Conservation (phyloP, 2,329 filamentous ascomycete genomes). For the Macrophomina tecta region DNA sequence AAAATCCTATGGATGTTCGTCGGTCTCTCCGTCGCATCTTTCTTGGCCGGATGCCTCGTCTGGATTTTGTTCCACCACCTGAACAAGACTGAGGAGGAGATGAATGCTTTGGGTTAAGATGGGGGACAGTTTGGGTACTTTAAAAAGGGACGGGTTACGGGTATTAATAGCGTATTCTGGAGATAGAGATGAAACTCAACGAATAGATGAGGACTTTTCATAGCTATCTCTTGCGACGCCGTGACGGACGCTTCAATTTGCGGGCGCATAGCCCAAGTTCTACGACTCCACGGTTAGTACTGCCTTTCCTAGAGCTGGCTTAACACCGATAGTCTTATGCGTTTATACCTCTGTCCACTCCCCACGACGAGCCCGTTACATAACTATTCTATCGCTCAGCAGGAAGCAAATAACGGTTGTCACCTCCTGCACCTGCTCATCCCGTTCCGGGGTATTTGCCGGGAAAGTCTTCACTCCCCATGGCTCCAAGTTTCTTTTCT, state of each 20-base stretch:
- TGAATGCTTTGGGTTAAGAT: slow-evolving; percentile 42
- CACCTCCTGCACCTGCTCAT: neutral
- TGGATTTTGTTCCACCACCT: slow-evolving; percentile 48
- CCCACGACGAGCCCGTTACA: neutral
- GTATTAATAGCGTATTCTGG: neutral
- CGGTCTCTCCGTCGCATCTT: slow-evolving; percentile 39
- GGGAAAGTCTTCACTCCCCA: neutral
- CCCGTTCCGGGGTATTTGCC: neutral
- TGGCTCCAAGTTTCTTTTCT: neutral
- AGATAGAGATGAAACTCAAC: neutral
- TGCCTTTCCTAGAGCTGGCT: too few species aligned
- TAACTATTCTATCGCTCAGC: neutral
- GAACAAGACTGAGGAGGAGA: slow-evolving; percentile 44
- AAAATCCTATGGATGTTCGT: slow-evolving; percentile 69
- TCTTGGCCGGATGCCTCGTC: slow-evolving; percentile 42
- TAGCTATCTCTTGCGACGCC: too few species aligned
- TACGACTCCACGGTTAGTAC: too few species aligned
- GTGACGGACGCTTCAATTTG: too few species aligned
- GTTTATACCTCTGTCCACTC: neutral
- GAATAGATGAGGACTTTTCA: too few species aligned
- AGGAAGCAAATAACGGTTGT: neutral
- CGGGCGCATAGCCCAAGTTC: too few species aligned
- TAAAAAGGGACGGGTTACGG: neutral
- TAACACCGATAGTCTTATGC: neutral
- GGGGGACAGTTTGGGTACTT: too few species aligned